phyloP scores from a whole-genome alignment of 2,329 filamentous ascomycete genomes.

The Ophiocordyceps camponoti-rufipedis region DNA sequence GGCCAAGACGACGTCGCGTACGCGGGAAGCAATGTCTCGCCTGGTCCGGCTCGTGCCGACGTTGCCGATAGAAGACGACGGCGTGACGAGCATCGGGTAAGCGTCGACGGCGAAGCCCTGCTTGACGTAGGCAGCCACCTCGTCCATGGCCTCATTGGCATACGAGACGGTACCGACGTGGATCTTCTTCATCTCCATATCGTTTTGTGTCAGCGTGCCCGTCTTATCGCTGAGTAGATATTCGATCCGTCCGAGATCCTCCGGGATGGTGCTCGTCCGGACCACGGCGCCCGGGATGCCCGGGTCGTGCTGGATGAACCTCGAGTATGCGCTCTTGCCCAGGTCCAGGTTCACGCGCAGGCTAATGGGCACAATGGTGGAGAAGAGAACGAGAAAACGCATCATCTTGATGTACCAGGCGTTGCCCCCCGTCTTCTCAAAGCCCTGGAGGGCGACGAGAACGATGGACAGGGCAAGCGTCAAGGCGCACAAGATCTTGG shows the following conservation, averaged over 20 bases:
- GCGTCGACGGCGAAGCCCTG: constrained; percentile 54
- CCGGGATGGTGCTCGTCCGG: constrained; percentile 89
- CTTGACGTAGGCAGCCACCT: constrained; percentile 70
- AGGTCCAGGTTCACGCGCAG: constrained; percentile 91
- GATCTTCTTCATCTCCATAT: constrained; percentile 98
- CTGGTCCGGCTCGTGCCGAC: constrained; percentile 61
- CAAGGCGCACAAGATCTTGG: constrained; percentile 83
- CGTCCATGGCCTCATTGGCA: constrained; percentile 97
- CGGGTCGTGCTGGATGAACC: constrained; percentile 81
- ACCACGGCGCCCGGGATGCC: constrained; percentile 88
- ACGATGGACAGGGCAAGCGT: constrained; percentile 75
- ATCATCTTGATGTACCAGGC: constrained; percentile 94
- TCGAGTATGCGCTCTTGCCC: constrained; percentile 91
- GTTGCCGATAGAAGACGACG: constrained; percentile 50
- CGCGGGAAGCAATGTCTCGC: constrained; percentile 81
- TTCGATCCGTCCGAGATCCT: constrained; percentile 88
- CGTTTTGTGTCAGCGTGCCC: constrained; percentile 92
- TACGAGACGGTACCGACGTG: constrained; percentile 97
- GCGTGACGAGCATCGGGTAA: constrained; percentile 44
- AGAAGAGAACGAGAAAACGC: constrained; percentile 95
- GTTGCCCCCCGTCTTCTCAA: constrained; percentile 45
- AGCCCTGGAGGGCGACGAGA: constrained; percentile 74
- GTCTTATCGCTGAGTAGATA: constrained; percentile 96
- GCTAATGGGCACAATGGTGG: constrained; percentile 97
- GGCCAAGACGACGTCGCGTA: constrained; percentile 82